Conservation (phyloP, 768 basidiomycete genomes). For the Trametes cinnabarina region DNA sequence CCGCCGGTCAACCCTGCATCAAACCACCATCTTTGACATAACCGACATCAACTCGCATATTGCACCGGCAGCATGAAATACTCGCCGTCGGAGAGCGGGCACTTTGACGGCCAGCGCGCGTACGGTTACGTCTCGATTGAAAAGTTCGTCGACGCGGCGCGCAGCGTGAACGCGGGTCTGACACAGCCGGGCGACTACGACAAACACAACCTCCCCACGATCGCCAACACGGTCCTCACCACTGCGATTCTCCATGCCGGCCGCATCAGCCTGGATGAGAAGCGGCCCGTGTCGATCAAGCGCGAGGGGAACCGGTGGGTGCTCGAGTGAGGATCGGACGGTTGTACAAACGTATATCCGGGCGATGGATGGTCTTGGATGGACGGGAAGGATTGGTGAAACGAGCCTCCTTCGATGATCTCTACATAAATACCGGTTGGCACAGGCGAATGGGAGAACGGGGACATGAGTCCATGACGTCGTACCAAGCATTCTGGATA, state of each 20-base stretch:
- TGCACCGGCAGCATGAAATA: constrained; percentile 77
- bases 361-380: background rate
- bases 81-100: constrained; percentile 85
- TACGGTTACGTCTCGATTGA: constrained; percentile 92
- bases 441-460: background rate
- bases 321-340: constrained; percentile 45
- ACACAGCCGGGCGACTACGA: constrained; percentile 74
- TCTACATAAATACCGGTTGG: background rate
- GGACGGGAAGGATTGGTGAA: background rate
- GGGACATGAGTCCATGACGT: background rate
- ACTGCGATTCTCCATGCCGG: constrained; percentile 91
- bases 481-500: background rate
- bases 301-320: constrained; percentile 63
- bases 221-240: constrained; percentile 82
- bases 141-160: constrained; percentile 85
- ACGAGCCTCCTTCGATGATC: background rate
- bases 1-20: background rate
- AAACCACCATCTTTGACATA: background rate
- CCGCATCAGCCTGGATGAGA: constrained; percentile 87
- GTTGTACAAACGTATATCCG: constrained; percentile 26
- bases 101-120: constrained; percentile 92
- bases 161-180: constrained; percentile 70
- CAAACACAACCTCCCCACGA: constrained; percentile 78
- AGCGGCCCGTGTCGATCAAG: constrained; percentile 76
- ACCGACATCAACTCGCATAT: background rate